phyloP scores from a whole-genome alignment of 2,329 filamentous ascomycete genomes.

The Stachybotrys chlorohalonatus region DNA sequence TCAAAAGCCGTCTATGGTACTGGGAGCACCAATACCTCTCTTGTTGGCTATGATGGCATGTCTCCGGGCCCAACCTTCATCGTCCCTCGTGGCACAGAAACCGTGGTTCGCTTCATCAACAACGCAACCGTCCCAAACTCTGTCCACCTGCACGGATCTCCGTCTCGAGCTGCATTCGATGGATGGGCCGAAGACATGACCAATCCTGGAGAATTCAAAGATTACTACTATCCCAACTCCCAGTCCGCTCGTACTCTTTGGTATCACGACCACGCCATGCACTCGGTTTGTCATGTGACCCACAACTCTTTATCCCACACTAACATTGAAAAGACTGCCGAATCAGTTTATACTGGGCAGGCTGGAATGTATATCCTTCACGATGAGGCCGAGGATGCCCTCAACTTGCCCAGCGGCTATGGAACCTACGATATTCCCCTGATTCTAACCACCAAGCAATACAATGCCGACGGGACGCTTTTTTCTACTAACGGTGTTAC shows the following conservation, averaged over 20 bases:
- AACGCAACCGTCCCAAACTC: conserved; percentile 31
- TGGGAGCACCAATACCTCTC: conserved; percentile 24
- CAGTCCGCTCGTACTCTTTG: conserved; percentile 43
- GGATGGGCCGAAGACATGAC: conserved; percentile 43
- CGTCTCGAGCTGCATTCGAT: conserved; percentile 17
- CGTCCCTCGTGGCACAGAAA: conserved; percentile 38
- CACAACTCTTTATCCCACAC: not conserved
- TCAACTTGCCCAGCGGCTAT: conserved; percentile 38
- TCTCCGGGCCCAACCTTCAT: conserved; percentile 44
- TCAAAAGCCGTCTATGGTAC: conserved; percentile 5
- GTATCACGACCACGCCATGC: conserved; percentile 44
- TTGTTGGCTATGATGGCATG: conserved; percentile 44
- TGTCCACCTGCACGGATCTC: conserved; percentile 47
- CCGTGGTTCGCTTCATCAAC: conserved; percentile 45
- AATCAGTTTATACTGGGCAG: conserved; percentile 48
- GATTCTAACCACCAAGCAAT: conserved; percentile 39
- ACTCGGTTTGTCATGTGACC: conserved; percentile 11
- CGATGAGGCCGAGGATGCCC: conserved; percentile 36
- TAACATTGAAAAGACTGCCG: conserved; percentile 26
- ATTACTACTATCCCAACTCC: conserved; percentile 53
- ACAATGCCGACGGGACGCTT: conserved; percentile 40
- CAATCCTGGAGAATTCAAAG: conserved; percentile 43
- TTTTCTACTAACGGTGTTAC: conserved; percentile 23
- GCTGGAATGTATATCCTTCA: conserved; percentile 45
- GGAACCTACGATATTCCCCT: conserved; percentile 46